These are phyloP conservation scores for Pichia gijzeniarum DNA, from an alignment of 805 yeast genomes.

Conservation along the genomic window DNA sequence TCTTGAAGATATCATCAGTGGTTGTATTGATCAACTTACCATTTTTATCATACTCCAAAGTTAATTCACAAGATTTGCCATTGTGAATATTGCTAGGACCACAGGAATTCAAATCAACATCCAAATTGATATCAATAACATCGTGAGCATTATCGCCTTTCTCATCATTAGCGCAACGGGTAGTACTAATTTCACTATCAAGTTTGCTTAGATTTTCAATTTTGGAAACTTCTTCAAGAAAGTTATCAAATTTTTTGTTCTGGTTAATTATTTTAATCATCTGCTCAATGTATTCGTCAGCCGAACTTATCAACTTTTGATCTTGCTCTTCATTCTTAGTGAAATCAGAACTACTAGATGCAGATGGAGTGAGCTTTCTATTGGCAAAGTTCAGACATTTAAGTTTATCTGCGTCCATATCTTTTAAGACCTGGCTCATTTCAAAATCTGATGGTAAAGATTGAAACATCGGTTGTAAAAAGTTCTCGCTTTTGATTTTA, in stretches of 20 bases:
- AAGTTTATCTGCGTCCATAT: slow-evolving; percentile 2
- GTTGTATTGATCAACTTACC: slow-evolving; percentile 19
- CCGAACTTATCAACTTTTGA: slow-evolving; percentile 6
- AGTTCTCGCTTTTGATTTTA: slow-evolving; percentile 8
- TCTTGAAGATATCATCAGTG: slow-evolving; percentile 13
- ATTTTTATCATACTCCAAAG: slow-evolving; percentile 21
- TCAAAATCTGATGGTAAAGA: slow-evolving; percentile 3
- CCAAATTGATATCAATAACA: neutral
- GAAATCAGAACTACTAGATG: neutral
- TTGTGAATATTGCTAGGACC: neutral
- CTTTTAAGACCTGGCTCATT: slow-evolving; percentile 5
- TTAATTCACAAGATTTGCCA: slow-evolving; percentile 15
- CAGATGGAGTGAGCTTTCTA: slow-evolving; percentile 5
- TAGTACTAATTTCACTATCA: neutral
- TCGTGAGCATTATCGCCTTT: neutral
- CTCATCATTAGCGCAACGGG: neutral
- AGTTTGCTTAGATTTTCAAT: slow-evolving; percentile 15
- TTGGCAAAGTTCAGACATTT: slow-evolving; percentile 5
- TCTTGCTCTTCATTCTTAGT: neutral
- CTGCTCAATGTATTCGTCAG: slow-evolving; percentile 22
- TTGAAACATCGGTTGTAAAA: slow-evolving; percentile 5
- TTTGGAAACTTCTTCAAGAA: slow-evolving; percentile 19
- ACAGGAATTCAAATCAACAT: neutral
- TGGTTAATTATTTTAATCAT: slow-evolving; percentile 20
- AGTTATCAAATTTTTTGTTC: slow-evolving; percentile 22